A percentile compares a stretch with the other conserved stretches of the same genome.
These are phyloP conservation scores for Coemansia sp. DNA, from an alignment of 192 early-diverging fungal genomes.

Conservation along the genomic window DNA sequence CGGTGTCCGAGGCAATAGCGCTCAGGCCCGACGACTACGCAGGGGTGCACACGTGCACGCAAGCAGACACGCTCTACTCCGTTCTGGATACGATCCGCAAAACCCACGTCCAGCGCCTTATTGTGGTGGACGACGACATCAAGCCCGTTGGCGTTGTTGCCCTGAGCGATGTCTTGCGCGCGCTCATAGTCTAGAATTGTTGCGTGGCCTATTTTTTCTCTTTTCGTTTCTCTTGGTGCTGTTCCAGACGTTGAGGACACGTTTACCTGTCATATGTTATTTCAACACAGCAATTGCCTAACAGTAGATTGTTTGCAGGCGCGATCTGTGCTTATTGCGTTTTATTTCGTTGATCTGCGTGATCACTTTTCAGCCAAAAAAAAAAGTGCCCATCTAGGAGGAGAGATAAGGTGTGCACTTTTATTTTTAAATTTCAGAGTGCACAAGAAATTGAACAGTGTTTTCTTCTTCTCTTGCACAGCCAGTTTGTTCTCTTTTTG, in stretches of 20 bases:
- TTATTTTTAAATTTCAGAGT: no score
- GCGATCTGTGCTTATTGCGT: background rate
- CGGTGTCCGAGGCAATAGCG: slow-evolving; percentile 81
- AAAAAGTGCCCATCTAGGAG: no score
- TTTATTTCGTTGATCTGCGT: slow-evolving; percentile 7
- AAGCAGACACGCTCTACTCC: slow-evolving; percentile 82
- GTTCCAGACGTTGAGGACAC: background rate
- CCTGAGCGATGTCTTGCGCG: slow-evolving; percentile 76
- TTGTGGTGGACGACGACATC: slow-evolving; percentile 84
- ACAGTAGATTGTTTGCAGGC: no score
- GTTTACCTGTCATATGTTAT: background rate
- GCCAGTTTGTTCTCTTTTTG: background rate
- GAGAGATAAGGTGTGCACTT: no score
- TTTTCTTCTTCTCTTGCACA: slow-evolving; percentile 9
- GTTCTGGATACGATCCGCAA: slow-evolving; percentile 87
- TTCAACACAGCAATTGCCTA: background rate
- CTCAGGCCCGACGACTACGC: slow-evolving; percentile 86
- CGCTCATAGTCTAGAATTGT: slow-evolving; percentile 37
- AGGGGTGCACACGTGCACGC: slow-evolving; percentile 89
- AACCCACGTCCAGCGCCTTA: slow-evolving; percentile 83
- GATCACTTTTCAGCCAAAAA: background rate
- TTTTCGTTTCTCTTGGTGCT: background rate
- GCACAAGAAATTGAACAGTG: background rate
- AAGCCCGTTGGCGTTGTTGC: slow-evolving; percentile 80
- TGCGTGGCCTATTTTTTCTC: background rate